phyloP scores from a whole-genome alignment of 164 flowering plant genomes.

The Vitis riparia region DNA sequence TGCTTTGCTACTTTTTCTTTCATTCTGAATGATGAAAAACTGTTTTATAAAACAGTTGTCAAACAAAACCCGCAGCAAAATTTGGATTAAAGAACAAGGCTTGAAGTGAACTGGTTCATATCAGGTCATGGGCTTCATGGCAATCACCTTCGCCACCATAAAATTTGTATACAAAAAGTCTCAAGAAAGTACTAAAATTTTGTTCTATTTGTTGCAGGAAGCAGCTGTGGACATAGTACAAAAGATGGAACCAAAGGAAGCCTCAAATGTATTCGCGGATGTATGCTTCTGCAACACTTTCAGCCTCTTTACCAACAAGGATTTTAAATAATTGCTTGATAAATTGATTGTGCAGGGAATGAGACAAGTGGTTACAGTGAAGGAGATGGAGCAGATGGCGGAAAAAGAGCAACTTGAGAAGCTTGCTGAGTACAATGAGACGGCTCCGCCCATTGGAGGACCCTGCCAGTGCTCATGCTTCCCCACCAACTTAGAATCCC shows the following conservation, averaged over 20 bases:
- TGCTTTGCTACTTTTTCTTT: too few species aligned
- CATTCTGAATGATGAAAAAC: too few species aligned
- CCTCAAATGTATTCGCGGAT: slow-evolving; percentile 27
- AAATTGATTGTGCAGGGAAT: slow-evolving; percentile 17
- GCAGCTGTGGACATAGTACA: slow-evolving; percentile 41
- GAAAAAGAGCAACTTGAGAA: slow-evolving; percentile 10
- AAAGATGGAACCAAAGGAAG: slow-evolving; percentile 24
- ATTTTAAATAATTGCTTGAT: not conserved
- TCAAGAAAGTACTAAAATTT: not conserved
- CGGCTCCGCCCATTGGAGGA: slow-evolving; percentile 5
- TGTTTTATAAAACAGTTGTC: too few species aligned
- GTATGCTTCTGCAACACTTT: slow-evolving; percentile 11
- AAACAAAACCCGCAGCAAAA: too few species aligned
- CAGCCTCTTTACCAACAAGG: not conserved
- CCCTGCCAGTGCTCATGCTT: slow-evolving; percentile 29
- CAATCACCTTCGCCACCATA: too few species aligned
- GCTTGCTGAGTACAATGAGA: not conserved
- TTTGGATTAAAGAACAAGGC: too few species aligned
- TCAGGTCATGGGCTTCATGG: too few species aligned
- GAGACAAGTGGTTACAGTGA: slow-evolving; percentile 21
- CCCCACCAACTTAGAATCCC: slow-evolving; percentile 14
- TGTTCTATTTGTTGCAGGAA: slow-evolving; percentile 28
- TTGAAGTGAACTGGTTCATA: too few species aligned
- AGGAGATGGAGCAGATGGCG: slow-evolving; percentile 14
- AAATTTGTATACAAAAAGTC: too few species aligned